Evolutionary conservation across 208 protist species (phyloP).

Genomic region (Perkinsela sp.): DNA sequence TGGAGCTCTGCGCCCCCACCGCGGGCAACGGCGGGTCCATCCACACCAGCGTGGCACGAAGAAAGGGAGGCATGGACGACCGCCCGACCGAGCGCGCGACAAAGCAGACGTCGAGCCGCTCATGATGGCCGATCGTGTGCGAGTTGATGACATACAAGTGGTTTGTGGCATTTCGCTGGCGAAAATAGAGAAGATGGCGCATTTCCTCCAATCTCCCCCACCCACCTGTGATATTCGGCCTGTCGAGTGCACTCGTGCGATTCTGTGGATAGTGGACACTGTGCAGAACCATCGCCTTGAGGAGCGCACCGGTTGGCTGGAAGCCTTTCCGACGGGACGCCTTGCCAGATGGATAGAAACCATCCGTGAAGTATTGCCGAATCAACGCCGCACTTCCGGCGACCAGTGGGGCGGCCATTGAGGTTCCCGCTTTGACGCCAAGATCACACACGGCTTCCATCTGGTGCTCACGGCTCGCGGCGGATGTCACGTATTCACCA

Average conservation of each 20-base stretch:
- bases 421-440: slow-evolving; percentile 24
- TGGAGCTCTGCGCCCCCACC: slow-evolving; percentile 14
- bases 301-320: slow-evolving; percentile 19
- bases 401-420: slow-evolving; percentile 54
- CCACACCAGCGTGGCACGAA: slow-evolving; percentile 44
- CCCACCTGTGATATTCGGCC: slow-evolving; percentile 5
- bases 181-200: slow-evolving; percentile 9
- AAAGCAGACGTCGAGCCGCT: slow-evolving; percentile 1
- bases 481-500: slow-evolving; percentile 18
- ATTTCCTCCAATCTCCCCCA: slow-evolving; percentile 14
- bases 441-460: slow-evolving; percentile 10
- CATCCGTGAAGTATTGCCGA: slow-evolving; percentile 40
- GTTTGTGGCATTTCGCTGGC: slow-evolving; percentile 4
- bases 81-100: neutral
- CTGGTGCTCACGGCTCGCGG: slow-evolving; percentile 5
- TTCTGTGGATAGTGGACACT: slow-evolving; percentile 4
- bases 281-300: slow-evolving; percentile 13
- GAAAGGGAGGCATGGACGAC: neutral
- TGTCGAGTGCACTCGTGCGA: neutral
- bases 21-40: slow-evolving; percentile 21
- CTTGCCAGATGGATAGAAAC: slow-evolving; percentile 9
- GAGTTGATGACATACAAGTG: neutral
- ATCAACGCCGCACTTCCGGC: slow-evolving; percentile 34
- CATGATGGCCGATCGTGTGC: neutral
- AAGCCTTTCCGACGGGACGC: slow-evolving; percentile 3